phyloP scores from a whole-genome alignment of 176 grass and related monocot species.

The Poa pratensis region DNA sequence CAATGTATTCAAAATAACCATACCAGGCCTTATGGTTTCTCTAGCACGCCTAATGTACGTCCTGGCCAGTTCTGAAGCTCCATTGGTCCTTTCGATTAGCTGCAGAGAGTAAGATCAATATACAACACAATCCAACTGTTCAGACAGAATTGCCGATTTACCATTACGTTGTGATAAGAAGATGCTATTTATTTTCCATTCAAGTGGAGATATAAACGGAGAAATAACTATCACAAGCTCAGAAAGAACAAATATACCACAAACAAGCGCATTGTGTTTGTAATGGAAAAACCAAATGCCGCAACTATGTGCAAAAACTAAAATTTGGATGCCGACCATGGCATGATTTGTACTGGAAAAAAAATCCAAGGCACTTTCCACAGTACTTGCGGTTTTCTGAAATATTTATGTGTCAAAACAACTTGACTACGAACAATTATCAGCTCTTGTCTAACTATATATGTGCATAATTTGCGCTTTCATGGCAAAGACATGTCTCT shows the following conservation, averaged over 20 bases:
- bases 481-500: not conserved
- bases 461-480: constrained; percentile 2
- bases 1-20: constrained; percentile 25
- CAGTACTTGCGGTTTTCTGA: constrained; percentile 23
- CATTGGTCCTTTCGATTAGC: constrained; percentile 71
- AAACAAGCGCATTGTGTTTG: constrained; percentile 4
- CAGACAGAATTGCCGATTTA: constrained; percentile 18
- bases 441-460: not conserved
- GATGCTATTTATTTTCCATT: constrained; percentile 10
- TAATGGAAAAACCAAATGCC: not conserved
- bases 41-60: constrained; percentile 68
- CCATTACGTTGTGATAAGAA: constrained; percentile 26
- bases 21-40: constrained; percentile 72
- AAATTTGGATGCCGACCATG: not conserved
- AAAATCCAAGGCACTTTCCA: not conserved
- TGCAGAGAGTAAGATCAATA: constrained; percentile 51
- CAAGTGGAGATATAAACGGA: not conserved
- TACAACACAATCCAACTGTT: constrained; percentile 21
- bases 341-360: not conserved
- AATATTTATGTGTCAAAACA: constrained; percentile 28
- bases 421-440: not conserved
- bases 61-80: constrained; percentile 78
- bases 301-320: constrained; percentile 10
- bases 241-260: constrained; percentile 4
- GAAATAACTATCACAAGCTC: constrained; percentile 33